Evolutionary conservation across 2,329 filamentous ascomycete species (phyloP), one percentile per base, ranked within the genome.

Genomic region (Colletotrichum tamarilloi): DNA sequence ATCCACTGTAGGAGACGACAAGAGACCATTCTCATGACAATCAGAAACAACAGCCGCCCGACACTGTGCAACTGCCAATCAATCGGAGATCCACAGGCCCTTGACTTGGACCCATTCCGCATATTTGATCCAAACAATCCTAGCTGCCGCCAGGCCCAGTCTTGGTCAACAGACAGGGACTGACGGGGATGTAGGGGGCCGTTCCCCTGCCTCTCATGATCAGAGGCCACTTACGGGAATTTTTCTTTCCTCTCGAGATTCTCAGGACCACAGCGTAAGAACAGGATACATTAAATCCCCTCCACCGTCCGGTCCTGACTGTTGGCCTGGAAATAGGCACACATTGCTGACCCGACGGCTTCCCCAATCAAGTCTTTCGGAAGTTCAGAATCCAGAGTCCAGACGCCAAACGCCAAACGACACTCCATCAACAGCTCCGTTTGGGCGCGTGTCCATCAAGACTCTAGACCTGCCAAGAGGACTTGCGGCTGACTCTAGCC

Each of bases 71-170:
- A 62, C 63, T 52, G 32, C 42, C 62, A 74, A 72, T 72, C 68
- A 74, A 74, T 60, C 72, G 58, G 56, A 72, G 72, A 67, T 72
- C 72, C 68, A 74, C 58, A 64, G 26, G 16, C 58, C 58, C 62
- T 59, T 72, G 60, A 46, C 46, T 62, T 57, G 62, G 68, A 56
- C 63, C 72, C 68, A 72, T 63, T 72, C 55, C 68, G 68, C 63
- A 72, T 60, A 74, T 74, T 72, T 58, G 68, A 70, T 74, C 68
- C 62, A 72, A 59, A 68, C n/a, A 72, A 68, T 56, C 67, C 68
- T 74, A 72, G 72, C 65, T 72, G 72, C 72, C 62, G 72, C 72
- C 72, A 59, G 72, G 62, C 71, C 70, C 70, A 66, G 71, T 73
- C 71, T 65, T 69, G 69, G 38, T 16, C 32, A 53, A 56, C 35